Conservation (phyloP, 2,329 filamentous ascomycete genomes). For the Blumeria hordei region DNA sequence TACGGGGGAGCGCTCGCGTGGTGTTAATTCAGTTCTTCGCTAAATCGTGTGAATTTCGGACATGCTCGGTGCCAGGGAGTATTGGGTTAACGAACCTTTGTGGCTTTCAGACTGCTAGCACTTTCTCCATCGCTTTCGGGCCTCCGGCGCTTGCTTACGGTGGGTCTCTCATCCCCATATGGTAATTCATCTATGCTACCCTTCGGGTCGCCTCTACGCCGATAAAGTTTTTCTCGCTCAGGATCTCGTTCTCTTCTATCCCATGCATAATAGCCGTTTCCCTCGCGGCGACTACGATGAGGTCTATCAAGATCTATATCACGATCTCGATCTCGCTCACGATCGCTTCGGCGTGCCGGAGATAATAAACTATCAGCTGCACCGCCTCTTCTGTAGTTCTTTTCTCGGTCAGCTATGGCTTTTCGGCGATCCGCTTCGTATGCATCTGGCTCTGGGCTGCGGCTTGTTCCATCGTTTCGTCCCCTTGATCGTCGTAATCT, state of each 20-base stretch:
- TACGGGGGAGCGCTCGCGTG: slow-evolving; percentile 31
- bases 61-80: neutral
- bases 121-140: slow-evolving; percentile 54
- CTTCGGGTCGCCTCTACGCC: slow-evolving; percentile 53
- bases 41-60: slow-evolving; percentile 17
- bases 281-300: slow-evolving; percentile 30
- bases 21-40: slow-evolving; percentile 30
- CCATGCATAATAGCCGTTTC: slow-evolving; percentile 50
- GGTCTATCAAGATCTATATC: slow-evolving; percentile 17
- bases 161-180: slow-evolving; percentile 54
- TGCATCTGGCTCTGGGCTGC: slow-evolving; percentile 74
- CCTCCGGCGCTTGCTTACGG: slow-evolving; percentile 45
- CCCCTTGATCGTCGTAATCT: slow-evolving; percentile 34
- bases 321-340: slow-evolving; percentile 16
- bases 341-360: slow-evolving; percentile 12
- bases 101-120: slow-evolving; percentile 30
- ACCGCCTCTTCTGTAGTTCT: slow-evolving; percentile 65
- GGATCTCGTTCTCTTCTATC: slow-evolving; percentile 74
- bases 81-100: slow-evolving; percentile 26
- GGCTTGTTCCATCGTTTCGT: slow-evolving; percentile 41
- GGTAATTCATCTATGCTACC: slow-evolving; percentile 71
- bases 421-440: slow-evolving; percentile 92
- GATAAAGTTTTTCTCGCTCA: slow-evolving; percentile 70
- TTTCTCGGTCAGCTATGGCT: slow-evolving; percentile 80
- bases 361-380: slow-evolving; percentile 39